Evolutionary conservation across 78 protist species (phyloP), one percentile per base, ranked within the genome.

Genomic region (Isochrysis galbana): DNA sequence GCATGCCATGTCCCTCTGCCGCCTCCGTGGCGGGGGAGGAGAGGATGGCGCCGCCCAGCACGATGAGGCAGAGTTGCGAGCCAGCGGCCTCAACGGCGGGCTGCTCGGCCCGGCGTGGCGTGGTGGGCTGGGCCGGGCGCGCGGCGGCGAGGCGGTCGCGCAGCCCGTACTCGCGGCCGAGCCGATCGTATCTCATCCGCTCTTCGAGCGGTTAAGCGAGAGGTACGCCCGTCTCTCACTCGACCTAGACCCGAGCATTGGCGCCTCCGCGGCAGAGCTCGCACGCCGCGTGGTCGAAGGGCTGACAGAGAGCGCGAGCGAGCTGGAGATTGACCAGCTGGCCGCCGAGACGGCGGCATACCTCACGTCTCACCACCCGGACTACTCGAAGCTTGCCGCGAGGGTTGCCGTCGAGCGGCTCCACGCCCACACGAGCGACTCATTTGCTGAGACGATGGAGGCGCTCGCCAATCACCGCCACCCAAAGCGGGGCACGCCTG

Each of bases 331-430:
- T 32, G 99, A 98, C 87, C 92, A 96, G 70, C 96, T 98, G 5
- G 98, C 98, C 1, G 99, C 99, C 3, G 98, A 98, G 94, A 97
- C 99, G 22, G 96, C 97, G 36, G 99, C 99, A 10, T 96, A 95
- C 94, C 77, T 94, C 91, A 91, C 97, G 26, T 92, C 97, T 29
- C 47, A 90, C 61, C 99, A 99, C 91, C 99, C 99, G 42, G 99
- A 98, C 94, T 99, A 97, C 95, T 97, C 97, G 44, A 87, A 93
- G 0, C 97, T 99, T 23, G 99, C 99, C 22, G 99, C 99, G 34
- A 97, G 99, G 51, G 96, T 99, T 1, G 93, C 97, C 36, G 97
- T 98, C 34, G 88, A 97, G 34, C 95, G 97, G 90, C 95, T 99
- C 46, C 99, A 99, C 95, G 98, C 98, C 96, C 93, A 74, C 82